These are phyloP conservation scores for Apium graveolens DNA, from an alignment of 129 eudicot species.

Conservation along the genomic window DNA sequence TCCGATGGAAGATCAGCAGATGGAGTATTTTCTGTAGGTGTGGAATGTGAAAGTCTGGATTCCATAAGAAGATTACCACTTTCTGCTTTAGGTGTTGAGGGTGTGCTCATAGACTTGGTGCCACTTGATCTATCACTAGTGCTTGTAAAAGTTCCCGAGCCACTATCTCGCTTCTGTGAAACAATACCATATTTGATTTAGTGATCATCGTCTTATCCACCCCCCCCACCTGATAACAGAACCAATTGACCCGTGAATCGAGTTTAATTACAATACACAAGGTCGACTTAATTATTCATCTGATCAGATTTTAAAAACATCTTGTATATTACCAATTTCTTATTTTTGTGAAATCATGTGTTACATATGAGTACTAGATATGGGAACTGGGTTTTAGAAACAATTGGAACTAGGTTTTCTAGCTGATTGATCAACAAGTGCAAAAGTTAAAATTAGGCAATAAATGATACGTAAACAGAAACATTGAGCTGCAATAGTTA, in stretches of 20 bases:
- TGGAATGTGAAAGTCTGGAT: constrained; percentile 65
- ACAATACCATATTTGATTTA: not conserved
- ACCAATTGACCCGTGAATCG: not conserved
- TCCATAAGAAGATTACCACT: constrained; percentile 50
- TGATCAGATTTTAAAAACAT: not conserved
- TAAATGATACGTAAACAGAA: not conserved
- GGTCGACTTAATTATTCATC: not conserved
- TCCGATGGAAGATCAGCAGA: constrained; percentile 55
- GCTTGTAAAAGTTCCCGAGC: constrained; percentile 64
- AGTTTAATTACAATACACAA: no score
- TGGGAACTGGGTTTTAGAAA: not conserved
- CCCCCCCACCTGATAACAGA: not conserved
- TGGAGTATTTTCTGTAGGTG: constrained; percentile 53
- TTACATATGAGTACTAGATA: not conserved
- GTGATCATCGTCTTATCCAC: no score
- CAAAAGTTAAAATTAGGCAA: not conserved
- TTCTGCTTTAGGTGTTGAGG: constrained; percentile 91
- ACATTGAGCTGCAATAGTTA: not conserved
- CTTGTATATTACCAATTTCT: not conserved
- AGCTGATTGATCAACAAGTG: not conserved
- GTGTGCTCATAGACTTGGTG: constrained; percentile 65
- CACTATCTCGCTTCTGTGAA: constrained; percentile 73
- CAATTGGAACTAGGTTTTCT: not conserved
- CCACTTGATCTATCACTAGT: constrained; percentile 91
- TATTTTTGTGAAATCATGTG: not conserved